Evolutionary conservation across 2,329 filamentous ascomycete genomes (phyloP).

Genomic region (Aspergillus persii): DNA sequence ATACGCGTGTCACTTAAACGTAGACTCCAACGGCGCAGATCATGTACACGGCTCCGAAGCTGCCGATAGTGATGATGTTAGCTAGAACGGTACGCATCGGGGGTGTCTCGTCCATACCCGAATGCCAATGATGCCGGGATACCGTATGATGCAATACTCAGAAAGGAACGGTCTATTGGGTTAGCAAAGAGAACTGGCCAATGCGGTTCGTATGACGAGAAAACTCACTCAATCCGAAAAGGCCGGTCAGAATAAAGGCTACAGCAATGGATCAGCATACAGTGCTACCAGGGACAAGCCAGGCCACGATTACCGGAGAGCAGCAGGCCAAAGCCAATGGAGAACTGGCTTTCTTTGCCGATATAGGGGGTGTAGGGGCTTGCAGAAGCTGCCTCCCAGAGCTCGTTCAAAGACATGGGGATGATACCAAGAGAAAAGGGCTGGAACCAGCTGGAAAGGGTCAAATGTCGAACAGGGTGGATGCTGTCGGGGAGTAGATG

Average conservation of each 20-base stretch:
- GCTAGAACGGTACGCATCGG: conserved; percentile 3
- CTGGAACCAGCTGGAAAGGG: conserved; percentile 2
- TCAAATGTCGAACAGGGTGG: neutral
- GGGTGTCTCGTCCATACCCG: conserved; percentile 63
- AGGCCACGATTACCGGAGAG: conserved; percentile 53
- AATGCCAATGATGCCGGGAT: conserved; percentile 84
- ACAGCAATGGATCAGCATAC: conserved; percentile 13
- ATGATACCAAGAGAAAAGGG: conserved; percentile 1
- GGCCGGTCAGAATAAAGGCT: conserved; percentile 68
- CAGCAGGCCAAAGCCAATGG: conserved; percentile 73
- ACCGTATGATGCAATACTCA: conserved; percentile 74
- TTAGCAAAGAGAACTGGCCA: conserved; percentile 8
- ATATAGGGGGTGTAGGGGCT: conserved; percentile 79
- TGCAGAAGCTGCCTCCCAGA: conserved; percentile 90
- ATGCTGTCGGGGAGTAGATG: conserved; percentile 4
- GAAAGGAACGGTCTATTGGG: conserved; percentile 72
- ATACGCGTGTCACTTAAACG: conserved; percentile 60
- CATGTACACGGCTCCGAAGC: conserved; percentile 94
- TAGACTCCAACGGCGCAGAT: conserved; percentile 99
- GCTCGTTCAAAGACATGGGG: conserved; percentile 70
- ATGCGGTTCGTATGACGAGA: neutral
- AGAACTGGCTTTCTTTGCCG: conserved; percentile 80
- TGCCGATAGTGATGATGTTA: conserved; percentile 38
- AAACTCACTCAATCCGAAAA: conserved; percentile 82
- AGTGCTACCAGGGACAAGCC: neutral